Evolutionary conservation across 495 filamentous ascomycete genomes (phyloP).

Genomic region (Xylaria sp.): DNA sequence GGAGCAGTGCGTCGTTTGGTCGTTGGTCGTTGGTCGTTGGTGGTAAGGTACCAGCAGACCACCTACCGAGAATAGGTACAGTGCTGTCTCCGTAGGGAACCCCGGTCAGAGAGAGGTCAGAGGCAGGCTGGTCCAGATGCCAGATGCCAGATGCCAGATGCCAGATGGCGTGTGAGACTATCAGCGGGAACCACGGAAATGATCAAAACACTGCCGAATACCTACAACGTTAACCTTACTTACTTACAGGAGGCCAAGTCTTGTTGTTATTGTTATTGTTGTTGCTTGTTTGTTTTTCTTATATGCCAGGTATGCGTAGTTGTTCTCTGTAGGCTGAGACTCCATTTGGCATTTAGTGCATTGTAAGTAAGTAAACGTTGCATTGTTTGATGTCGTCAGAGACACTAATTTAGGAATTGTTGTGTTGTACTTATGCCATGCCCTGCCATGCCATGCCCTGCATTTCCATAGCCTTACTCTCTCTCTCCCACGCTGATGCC

Average conservation of each 20-base stretch:
- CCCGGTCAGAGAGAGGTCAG: neutral
- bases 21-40: neutral
- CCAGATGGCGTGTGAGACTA: neutral
- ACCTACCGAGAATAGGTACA: neutral
- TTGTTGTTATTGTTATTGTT: neutral
- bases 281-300: neutral
- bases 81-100: neutral
- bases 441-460: neutral
- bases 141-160: neutral
- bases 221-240: no score
- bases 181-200: constrained; percentile 14
- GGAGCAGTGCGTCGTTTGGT: constrained; percentile 7
- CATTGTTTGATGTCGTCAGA: neutral
- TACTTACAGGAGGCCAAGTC: no score
- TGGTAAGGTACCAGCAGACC: neutral
- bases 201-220: constrained; percentile 7
- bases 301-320: neutral
- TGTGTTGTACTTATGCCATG: neutral
- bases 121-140: neutral
- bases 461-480: constrained; percentile 5
- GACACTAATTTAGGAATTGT: neutral
- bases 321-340: constrained; percentile 1
- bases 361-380: no score
- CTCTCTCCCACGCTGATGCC: neutral
- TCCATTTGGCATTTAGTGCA: neutral